Evolutionary conservation across 257 asterid genomes (phyloP).

Genomic region (Craterostigma plantagineum): DNA sequence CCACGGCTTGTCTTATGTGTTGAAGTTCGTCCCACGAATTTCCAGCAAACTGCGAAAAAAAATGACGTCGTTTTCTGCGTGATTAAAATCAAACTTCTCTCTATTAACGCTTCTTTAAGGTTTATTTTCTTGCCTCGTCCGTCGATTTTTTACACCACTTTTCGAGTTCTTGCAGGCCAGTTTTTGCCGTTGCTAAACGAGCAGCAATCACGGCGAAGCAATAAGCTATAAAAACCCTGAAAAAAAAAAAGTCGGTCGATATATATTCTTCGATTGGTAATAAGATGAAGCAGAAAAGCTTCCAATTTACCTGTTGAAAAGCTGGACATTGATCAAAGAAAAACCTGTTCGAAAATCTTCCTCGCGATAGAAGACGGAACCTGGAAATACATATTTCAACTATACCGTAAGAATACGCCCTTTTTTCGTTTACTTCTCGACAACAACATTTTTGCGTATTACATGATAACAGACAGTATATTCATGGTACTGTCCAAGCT

Average conservation of each 20-base stretch:
- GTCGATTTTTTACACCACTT: constrained; percentile 66
- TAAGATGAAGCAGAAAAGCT: constrained; percentile 10
- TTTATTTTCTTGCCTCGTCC: constrained; percentile 32
- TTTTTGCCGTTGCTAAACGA: constrained; percentile 92
- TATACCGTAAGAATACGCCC: constrained; percentile 4
- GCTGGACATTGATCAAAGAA: constrained; percentile 93
- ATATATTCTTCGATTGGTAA: constrained; percentile 2
- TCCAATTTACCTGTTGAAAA: constrained; percentile 58
- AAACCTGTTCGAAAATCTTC: constrained; percentile 83
- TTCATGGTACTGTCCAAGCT: constrained; percentile 49
- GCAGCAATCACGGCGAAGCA: constrained; percentile 93
- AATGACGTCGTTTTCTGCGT: constrained; percentile 1
- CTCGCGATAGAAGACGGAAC: constrained; percentile 53
- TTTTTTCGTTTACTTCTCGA: constrained; percentile 4
- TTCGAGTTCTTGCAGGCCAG: constrained; percentile 79
- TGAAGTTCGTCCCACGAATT: constrained; percentile 87
- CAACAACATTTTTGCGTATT: constrained; percentile 16
- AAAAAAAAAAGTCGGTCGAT: constrained; percentile 9
- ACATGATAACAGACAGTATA: constrained; percentile 54
- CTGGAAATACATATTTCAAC: constrained; percentile 21
- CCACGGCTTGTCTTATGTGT: constrained; percentile 83
- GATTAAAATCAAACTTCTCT: no score
- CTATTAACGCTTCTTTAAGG: neutral
- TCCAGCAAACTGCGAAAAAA: constrained; percentile 49
- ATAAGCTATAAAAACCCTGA: constrained; percentile 30